A percentile compares a stretch with the other conserved stretches of the same genome.
These are phyloP conservation scores for Capronia epimyces DNA, from an alignment of 2,329 filamentous ascomycete genomes.

Conservation along the genomic window DNA sequence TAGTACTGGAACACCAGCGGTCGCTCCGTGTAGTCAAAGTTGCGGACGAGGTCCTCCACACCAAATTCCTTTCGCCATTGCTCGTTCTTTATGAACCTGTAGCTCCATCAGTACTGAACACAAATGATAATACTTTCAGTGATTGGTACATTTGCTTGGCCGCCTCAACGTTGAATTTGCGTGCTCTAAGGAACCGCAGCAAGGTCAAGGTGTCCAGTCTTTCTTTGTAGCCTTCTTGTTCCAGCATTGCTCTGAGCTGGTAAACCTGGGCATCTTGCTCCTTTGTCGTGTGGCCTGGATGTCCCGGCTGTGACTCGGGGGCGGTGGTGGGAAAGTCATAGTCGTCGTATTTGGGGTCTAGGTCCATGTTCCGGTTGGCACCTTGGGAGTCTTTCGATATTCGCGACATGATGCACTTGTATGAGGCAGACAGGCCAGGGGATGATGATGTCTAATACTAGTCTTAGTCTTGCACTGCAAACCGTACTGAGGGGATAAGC, in stretches of 20 bases:
- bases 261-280: slow-evolving; percentile 84
- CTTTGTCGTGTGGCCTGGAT: slow-evolving; percentile 79
- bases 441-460: not conserved
- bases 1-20: slow-evolving; percentile 81
- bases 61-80: slow-evolving; percentile 84
- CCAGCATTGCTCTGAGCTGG: slow-evolving; percentile 78
- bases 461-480: not conserved
- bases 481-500: not conserved
- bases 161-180: slow-evolving; percentile 84
- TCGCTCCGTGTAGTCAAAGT: slow-evolving; percentile 85
- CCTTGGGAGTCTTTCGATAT: slow-evolving; percentile 15
- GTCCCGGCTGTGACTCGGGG: slow-evolving; percentile 64
- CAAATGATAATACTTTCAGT: not conserved
- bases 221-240: slow-evolving; percentile 74
- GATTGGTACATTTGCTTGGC: slow-evolving; percentile 77
- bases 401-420: slow-evolving; percentile 22
- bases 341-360: slow-evolving; percentile 90
- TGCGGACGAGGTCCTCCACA: slow-evolving; percentile 72
- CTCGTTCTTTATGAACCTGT: slow-evolving; percentile 84
- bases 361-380: slow-evolving; percentile 41
- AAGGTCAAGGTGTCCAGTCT: slow-evolving; percentile 88
- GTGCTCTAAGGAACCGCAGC: slow-evolving; percentile 85
- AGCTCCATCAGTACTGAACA: slow-evolving; percentile 7
- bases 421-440: not conserved
- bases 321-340: slow-evolving; percentile 86